Conservation (phyloP, 2,329 filamentous ascomycete species). For the Penicillium italicum region DNA sequence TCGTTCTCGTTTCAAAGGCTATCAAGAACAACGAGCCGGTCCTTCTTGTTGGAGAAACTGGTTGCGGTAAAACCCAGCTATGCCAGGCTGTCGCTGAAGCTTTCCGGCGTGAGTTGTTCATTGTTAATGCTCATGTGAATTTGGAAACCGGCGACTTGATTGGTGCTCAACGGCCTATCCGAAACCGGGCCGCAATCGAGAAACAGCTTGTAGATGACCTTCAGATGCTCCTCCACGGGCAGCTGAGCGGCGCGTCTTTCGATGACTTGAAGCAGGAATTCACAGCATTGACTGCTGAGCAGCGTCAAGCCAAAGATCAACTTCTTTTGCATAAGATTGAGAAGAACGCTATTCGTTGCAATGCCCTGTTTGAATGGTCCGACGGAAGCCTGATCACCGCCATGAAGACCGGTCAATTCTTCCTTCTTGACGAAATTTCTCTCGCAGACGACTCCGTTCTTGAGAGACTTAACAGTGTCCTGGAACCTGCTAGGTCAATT, state of each 20-base stretch:
- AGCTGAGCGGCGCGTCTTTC: constrained; percentile 37
- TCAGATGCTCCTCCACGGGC: constrained; percentile 40
- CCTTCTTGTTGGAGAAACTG: constrained; percentile 90
- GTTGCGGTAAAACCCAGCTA: constrained; percentile 95
- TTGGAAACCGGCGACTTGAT: constrained; percentile 97
- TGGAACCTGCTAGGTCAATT: constrained; percentile 82
- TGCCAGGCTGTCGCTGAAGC: constrained; percentile 88
- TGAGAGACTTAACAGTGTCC: constrained; percentile 91
- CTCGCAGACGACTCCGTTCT: constrained; percentile 96
- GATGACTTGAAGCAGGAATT: constrained; percentile 60
- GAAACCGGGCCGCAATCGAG: constrained; percentile 74
- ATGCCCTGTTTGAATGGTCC: constrained; percentile 91
- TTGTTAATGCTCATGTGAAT: constrained; percentile 97
- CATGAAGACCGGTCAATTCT: constrained; percentile 86
- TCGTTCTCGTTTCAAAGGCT: constrained; percentile 81
- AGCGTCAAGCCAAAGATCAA: constrained; percentile 48
- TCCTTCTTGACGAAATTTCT: constrained; percentile 95
- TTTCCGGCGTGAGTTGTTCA: constrained; percentile 70
- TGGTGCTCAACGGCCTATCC: constrained; percentile 84
- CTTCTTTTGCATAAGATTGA: constrained; percentile 45
- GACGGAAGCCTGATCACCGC: constrained; percentile 91
- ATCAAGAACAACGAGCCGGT: constrained; percentile 90
- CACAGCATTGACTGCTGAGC: constrained; percentile 49
- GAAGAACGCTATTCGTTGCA: constrained; percentile 59
- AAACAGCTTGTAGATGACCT: constrained; percentile 64